phyloP scores from a whole-genome alignment of 2,329 filamentous ascomycete species.

The Colletotrichum tabaci region DNA sequence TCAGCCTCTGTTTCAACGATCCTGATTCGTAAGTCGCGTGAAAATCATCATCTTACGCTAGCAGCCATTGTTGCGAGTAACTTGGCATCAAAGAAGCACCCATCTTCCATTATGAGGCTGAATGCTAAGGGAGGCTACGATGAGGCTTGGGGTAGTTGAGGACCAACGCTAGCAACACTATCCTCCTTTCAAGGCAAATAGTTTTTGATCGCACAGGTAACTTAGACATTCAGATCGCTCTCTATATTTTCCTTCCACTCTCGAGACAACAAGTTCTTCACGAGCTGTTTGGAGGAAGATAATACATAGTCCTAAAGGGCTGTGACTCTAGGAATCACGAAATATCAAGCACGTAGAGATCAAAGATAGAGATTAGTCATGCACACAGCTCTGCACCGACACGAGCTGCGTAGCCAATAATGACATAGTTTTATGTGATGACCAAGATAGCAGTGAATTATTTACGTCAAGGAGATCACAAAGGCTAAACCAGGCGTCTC shows the following conservation, averaged over 20 bases:
- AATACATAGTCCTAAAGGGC: no score
- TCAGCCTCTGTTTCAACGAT: neutral
- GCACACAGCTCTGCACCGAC: slow-evolving; percentile 1
- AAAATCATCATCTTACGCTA: no score
- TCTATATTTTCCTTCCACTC: no score
- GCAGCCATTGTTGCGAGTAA: neutral
- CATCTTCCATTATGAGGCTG: no score
- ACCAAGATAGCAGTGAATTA: neutral
- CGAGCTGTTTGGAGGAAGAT: no score
- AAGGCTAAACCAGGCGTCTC: slow-evolving; percentile 8
- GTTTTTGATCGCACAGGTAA: no score
- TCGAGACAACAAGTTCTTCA: no score
- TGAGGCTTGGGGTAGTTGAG: neutral
- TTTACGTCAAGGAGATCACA: slow-evolving; percentile 7
- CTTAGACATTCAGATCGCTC: no score
- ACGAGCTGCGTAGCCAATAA: slow-evolving; percentile 17
- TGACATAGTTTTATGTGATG: neutral
- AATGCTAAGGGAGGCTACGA: no score
- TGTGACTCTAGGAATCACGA: neutral
- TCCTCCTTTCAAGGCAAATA: neutral
- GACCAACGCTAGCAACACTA: accelerated
- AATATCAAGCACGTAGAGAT: neutral
- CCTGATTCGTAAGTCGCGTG: no score
- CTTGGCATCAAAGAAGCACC: no score
- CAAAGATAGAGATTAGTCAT: slow-evolving; percentile 19